Base-by-base conservation (phyloP, 768 basidiomycete species). In the Tricholoma flavovirens region DNA sequence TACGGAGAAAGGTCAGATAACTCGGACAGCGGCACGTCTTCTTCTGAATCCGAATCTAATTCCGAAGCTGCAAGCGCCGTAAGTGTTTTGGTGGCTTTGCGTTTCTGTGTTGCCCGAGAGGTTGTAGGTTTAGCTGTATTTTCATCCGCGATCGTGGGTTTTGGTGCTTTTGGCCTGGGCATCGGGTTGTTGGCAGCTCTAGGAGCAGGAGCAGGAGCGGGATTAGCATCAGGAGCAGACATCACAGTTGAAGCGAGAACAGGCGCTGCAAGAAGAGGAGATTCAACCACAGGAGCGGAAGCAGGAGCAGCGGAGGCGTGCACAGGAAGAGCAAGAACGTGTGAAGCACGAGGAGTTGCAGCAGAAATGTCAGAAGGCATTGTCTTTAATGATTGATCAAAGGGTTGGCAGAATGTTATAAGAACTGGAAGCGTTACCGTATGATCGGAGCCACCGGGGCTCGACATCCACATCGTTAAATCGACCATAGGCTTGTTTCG, bases 391-490 rank as follows among this genome's bases (percentile, higher is more conserved):
- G 8, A 17, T 15, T 45, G 21, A 8, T 17, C 14, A 33, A n/a
- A 40, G 2, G 5, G 19, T 19, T 29, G 40, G 15, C 14, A 35
- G 10, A 24, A 11, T 5, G 32, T 9, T 19, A 38, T 22, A 9
- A 5, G 19, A 24, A 10, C 12, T 14, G 12, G 17, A 10, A 40
- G 15, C 17, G 33, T 55, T 62, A 62, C 59, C 58, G 38, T 14
- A 33, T 55, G 36, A 26, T 50, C 45, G 8, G 60, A 50, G 5
- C 52, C 57, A 22, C 26, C 53, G 5, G 74, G 71, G 55, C 73
- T 76, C 2, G 72, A 73, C 63, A 75, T 69, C 68, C 73, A 77
- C 0, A 69, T 56, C 46, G 67, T 70, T 50, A 77, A 58, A 56
- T 75, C 72, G 14, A 79, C 70, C 59, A 80, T 74, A 1, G 76